These are phyloP conservation scores for Plectranthus barbatus DNA, from an alignment of 257 asterid species.

Conservation along the genomic window DNA sequence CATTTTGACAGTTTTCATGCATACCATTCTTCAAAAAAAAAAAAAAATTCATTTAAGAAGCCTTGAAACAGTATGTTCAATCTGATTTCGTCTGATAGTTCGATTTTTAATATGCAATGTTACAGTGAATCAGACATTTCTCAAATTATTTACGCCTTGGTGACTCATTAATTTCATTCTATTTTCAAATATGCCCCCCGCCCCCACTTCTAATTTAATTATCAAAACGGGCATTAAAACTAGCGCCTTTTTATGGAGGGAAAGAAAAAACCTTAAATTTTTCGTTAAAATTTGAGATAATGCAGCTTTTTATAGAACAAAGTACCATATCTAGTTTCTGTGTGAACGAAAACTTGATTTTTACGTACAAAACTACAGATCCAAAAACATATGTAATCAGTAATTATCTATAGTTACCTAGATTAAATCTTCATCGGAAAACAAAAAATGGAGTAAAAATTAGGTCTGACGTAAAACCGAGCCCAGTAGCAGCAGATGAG, in stretches of 20 bases:
- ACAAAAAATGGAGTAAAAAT: neutral
- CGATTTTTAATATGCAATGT: neutral
- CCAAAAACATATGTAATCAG: too few species aligned
- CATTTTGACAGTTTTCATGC: neutral
- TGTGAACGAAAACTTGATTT: neutral
- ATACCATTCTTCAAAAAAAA: neutral
- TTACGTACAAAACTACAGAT: neutral
- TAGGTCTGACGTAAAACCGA: constrained; percentile 8
- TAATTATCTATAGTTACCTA: neutral
- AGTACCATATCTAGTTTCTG: neutral
- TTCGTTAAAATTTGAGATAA: too few species aligned
- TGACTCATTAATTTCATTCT: neutral
- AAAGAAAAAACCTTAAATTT: neutral
- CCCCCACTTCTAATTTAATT: neutral
- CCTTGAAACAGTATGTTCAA: neutral
- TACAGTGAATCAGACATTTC: neutral
- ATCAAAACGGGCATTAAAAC: neutral
- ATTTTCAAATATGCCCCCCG: neutral
- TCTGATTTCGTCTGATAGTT: neutral
- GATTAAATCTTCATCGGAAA: too few species aligned
- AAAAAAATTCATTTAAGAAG: neutral
- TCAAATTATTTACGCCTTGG: neutral
- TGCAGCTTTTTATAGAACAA: too few species aligned
- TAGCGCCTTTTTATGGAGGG: neutral
- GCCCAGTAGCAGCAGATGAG: constrained; percentile 18